Base-by-base conservation (phyloP, 768 basidiomycete genomes). In the Lactarius indigo region DNA sequence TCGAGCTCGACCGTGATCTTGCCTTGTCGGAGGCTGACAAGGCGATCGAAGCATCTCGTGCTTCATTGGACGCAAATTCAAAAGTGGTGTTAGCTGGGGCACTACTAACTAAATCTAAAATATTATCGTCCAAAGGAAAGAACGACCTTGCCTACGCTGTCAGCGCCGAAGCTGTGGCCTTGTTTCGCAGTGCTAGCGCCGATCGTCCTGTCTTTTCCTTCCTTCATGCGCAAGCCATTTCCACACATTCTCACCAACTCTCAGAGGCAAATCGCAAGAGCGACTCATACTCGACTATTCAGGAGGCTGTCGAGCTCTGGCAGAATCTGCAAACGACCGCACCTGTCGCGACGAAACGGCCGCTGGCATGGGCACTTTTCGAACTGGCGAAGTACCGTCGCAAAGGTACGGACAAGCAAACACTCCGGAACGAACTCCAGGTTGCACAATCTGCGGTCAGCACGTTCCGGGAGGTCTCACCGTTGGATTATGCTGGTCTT, bases 91-190 rank as follows among this genome's bases (percentile, higher is more conserved):
- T 67, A 20, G 58, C 33, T 18, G 41, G 62, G 3, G 66, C 62
- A 50, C 62, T 67, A 26, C 62, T 67, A 33, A 30, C 33, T 15
- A 64, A 67, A 47, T 59, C 66, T 0, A 63, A 67, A 33, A 55
- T 67, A 26, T 39, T 67, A 5, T 64, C 66, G n/a, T 67, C 33
- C 18, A 10, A 3, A 15, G 66, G 41, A 9, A 62, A 64, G 54
- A 59, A 47, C 7, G 62, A 67, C 2, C 9, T 17, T n/a, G 66
- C 62, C 8, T 28, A 20, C 1, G 17, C 62, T 26, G 2, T 31
- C 35, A 67, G 66, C 26, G 33, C 23, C 20, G 57, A 64, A 30
- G 61, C 66, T 5, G 54, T 59, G 15, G 30, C 52, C 1, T 18
- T 59, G 26, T 33, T 67, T 28, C 66, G 62, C 17, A 44, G 30